Conservation (phyloP, 2,329 filamentous ascomycete species). For the Ophiostoma ips region DNA sequence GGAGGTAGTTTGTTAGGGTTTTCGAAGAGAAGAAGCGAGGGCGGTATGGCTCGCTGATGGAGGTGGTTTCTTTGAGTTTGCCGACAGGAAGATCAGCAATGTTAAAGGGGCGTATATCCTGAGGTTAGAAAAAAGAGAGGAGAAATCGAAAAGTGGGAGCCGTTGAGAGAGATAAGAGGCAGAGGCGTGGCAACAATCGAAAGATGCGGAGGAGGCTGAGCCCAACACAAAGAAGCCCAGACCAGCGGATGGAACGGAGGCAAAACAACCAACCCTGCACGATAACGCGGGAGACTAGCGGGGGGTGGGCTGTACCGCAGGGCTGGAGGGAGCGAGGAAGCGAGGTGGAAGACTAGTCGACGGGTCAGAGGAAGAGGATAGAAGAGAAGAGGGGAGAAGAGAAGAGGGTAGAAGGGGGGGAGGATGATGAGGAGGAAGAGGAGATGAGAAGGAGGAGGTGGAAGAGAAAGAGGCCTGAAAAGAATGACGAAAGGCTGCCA, state of each 20-base stretch:
- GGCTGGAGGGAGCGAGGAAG: not conserved
- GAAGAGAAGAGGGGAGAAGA: not conserved
- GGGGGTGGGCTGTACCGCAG: not conserved
- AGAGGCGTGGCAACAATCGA: no score
- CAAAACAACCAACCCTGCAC: conserved; percentile 3
- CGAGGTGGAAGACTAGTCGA: not conserved
- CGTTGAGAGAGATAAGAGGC: not conserved
- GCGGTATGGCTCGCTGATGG: no score
- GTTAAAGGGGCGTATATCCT: no score
- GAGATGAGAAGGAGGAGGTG: not conserved
- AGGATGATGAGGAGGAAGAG: not conserved
- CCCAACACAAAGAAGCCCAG: conserved; percentile 2
- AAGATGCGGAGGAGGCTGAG: not conserved
- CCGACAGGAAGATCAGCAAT: no score
- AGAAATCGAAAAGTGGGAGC: not conserved
- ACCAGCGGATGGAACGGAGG: conserved; percentile 3
- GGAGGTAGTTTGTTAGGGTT: not conserved
- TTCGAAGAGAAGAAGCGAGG: not conserved
- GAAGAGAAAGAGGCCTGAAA: not conserved
- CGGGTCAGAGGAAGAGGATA: not conserved
- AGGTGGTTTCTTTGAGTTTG: no score
- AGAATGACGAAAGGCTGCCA: not conserved
- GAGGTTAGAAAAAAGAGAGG: not conserved
- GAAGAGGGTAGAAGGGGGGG: not conserved
- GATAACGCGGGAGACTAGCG: not conserved